Evolutionary conservation across 208 protist species (phyloP), one percentile per base, ranked within the genome.

Genomic region (Crithidia sp.): DNA sequence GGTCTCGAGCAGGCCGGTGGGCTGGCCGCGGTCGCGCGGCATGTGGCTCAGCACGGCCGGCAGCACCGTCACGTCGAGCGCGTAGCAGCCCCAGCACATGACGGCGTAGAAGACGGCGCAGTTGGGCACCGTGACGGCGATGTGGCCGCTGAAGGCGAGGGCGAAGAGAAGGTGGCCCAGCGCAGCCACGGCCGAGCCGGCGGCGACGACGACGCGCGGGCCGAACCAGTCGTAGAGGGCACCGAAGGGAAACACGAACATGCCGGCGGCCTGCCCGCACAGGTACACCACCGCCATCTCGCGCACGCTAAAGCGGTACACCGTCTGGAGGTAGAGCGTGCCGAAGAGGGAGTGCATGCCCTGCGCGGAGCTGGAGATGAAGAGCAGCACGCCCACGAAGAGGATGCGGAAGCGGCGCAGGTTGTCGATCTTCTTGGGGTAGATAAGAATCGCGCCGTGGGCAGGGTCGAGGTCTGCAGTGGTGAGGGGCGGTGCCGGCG

Each of bases 1-100:
- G 40, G 82, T 90, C 57, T 84, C 73, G 40, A 88, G 76, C 53
- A 90, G 70, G 4, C 82, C 82, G 6, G 69, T 80, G n/a, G 80
- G 76, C 66, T 76, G 68, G 9, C 84, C 87, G 52, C 84, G 81
- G 55, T 92, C 75, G 39, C 74, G 82, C 53, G 87, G 87, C 65
- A 90, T 83, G 64, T 86, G 77, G 39, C 69, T 84, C 63, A 88
- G 69, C 14, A 82, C 60, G 16, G 72, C 49, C 10, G 86, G 61
- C 28, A 90, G 61, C 13, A 73, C 67, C 3, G 56, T 47, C 52
- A 92, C 71, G 50, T 90, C 75, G 10, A 90, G 64, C 13, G 62
- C 53, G 71, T 83, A 79, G 67, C 71, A 69, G 39, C 84, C 84
- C 57, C 54, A 62, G 54, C 84, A 77, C 49, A 92, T 57, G 40